Base-by-base conservation (phyloP, 352 stramenopile species). In the Globisporangium canariense region DNA sequence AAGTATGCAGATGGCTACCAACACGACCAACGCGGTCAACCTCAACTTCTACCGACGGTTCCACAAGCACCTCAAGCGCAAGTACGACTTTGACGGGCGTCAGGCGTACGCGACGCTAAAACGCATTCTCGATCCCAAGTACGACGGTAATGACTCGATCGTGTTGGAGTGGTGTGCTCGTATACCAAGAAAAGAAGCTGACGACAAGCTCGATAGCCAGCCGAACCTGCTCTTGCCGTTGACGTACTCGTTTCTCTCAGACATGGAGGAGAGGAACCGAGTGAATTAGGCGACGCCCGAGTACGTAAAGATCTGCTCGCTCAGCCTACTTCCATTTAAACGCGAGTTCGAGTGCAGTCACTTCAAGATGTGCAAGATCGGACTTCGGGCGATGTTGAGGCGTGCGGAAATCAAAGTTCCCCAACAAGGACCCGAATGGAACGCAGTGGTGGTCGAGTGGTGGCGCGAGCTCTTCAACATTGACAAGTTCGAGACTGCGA, bases 281-380 rank as follows among this genome's bases (percentile, higher is more conserved):
- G 7, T 40, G 34, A 11, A 40, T 11, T 0, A 30, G 47, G 20
- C 22, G 32, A 60, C 20, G 10, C 50, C 47, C 14, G 55, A 59
- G 16, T 67, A 46, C 40, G 9, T 18, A 5, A 30, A 66, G 62
- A 46, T 64, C 1, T 45, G 57, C 1, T 28, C 38, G 40, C 67
- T 69, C 52, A 64, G 41, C 25, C 1, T 28, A 2, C 25, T 28
- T 28, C 25, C 1, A 1, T 28, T 28, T 1, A 28, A 28, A 1
- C 14, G 43, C 1, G 67, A 62, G 2, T 73, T 73, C 25, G 53
- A 61, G 38, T 65, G 67, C 28, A 62, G 45, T 34, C 58, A 73
- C n/a, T 55, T 73, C 32, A 70, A 57, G 55, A 67, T 73, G 62
- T 67, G 52, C 10, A 40, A 28, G 25, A 28, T 28, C 34, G 34